These are phyloP conservation scores for Melastoma candidum DNA, from an alignment of 441 rosid species.

Conservation along the genomic window DNA sequence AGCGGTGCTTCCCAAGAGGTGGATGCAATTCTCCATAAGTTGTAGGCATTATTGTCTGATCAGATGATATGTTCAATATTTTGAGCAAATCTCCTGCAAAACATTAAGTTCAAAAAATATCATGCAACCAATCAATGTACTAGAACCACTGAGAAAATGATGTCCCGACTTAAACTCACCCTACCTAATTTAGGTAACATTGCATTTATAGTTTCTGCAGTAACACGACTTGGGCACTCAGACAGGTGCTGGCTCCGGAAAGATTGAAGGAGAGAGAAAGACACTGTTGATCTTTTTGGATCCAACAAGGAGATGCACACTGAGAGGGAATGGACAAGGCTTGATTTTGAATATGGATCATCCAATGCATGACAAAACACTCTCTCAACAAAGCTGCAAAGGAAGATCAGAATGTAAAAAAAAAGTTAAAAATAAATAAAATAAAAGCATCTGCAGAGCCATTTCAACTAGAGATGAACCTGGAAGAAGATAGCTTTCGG, in stretches of 20 bases:
- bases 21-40: conserved; percentile 89
- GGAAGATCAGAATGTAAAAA: not conserved
- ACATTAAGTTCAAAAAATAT: not conserved
- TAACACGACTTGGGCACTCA: conserved; percentile 67
- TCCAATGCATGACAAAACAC: conserved; percentile 86
- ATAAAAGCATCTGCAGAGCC: conserved; percentile 6
- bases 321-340: conserved; percentile 84
- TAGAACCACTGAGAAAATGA: conserved; percentile 1
- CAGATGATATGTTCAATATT: conserved; percentile 64
- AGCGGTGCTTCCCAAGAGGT: conserved; percentile 96
- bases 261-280: conserved; percentile 72
- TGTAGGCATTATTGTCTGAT: conserved; percentile 82
- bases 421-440: not conserved
- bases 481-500: conserved; percentile 72
- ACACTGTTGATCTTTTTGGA: conserved; percentile 68
- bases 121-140: not conserved
- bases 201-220: conserved; percentile 75
- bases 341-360: conserved; percentile 86
- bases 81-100: conserved; percentile 61
- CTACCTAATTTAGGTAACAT: conserved; percentile 95
- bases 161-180: not conserved
- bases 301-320: conserved; percentile 95
- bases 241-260: conserved; percentile 78
- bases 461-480: conserved; percentile 34
- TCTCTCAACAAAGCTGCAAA: conserved; percentile 77